Evolutionary conservation across 306 rosid genomes (phyloP).

Genomic region (Pyrus pyrifolia): DNA sequence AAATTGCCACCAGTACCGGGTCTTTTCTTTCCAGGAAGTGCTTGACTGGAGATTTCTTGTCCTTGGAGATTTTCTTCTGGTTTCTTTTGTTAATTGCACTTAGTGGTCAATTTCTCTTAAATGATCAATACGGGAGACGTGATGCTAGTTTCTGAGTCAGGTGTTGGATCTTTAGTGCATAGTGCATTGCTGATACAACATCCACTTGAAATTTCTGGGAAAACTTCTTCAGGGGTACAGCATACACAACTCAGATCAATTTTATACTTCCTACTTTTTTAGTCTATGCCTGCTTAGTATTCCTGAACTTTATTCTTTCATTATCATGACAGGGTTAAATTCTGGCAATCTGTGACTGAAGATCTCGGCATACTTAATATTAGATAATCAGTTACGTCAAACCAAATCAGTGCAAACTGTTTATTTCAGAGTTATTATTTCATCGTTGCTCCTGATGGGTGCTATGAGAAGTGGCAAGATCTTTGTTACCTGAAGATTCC

Average conservation of each 20-base stretch:
- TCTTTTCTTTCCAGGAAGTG: constrained; percentile 93
- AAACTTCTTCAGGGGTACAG: constrained; percentile 57
- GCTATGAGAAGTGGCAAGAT: constrained; percentile 30
- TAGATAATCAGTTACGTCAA: constrained; percentile 35
- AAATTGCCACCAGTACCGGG: constrained; percentile 71
- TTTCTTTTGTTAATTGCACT: constrained; percentile 96
- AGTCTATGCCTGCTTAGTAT: not conserved
- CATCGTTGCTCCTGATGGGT: constrained; percentile 43
- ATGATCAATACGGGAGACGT: constrained; percentile 76
- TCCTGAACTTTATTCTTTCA: not conserved
- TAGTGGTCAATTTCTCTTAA: constrained; percentile 59
- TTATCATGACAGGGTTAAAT: constrained; percentile 53
- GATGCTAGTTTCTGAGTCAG: constrained; percentile 74
- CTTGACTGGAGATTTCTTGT: constrained; percentile 90
- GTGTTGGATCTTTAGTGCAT: constrained; percentile 82
- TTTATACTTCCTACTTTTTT: not conserved
- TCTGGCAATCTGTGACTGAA: constrained; percentile 38
- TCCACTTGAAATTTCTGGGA: constrained; percentile 45
- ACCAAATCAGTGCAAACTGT: constrained; percentile 38
- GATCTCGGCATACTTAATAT: constrained; percentile 42
- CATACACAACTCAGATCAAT: not conserved
- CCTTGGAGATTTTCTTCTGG: constrained; percentile 88
- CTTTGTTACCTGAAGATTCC: constrained; percentile 35
- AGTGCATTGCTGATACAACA: constrained; percentile 76
- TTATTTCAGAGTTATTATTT: constrained; percentile 30